Base-by-base conservation (phyloP, 768 basidiomycete species). In the Xerocomus potaroensis region DNA sequence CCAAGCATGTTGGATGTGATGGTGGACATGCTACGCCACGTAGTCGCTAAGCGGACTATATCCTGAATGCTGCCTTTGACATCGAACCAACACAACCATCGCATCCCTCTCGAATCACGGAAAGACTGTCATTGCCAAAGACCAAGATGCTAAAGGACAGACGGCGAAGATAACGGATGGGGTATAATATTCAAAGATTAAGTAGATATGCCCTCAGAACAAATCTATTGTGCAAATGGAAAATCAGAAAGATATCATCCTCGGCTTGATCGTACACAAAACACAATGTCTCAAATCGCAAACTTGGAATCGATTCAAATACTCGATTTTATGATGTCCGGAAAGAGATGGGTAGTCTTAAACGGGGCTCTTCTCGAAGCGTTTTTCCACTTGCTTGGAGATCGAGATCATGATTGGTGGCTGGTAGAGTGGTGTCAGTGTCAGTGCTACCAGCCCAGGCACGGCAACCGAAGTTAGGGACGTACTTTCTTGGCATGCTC, bases 381-480 rank as follows among this genome's bases (percentile, higher is more conserved):
- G 35, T 45, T 37, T 51, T 9, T 49, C 49, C 22, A 40, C 27
- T 15, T 41, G 34, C 3, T 49, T 42, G 22, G 55, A 57, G 18
- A 61, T 54, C 5, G 41, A 18, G 30, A 60, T 44, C 18, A 41
- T 6, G 43, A 60, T 55, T 0, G 59, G 55, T 1, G 55, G 48
- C 59, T 59, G 18, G 27, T n/a, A 1, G 16, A 9, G 19, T n/a
- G 16, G 18, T 18, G 43, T 27, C 34, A 18, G 7, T 21, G 34
- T 53, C 8, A 19, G 19, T 30, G 12, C 22, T 27, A 11, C 12
- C 11, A 29, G 38, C 1, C 3, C 2, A 23, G 1, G 23, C 22
- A 32, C 5, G n/a, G 1, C 9, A 8, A n/a, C n/a, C n/a, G n/a
- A n/a, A n/a, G n/a, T n/a, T n/a, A 31, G 26, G 6, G 3, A 48